Evolutionary conservation across 73 alveolate genomes (phyloP).

Genomic region (Paramecium bursaria): DNA sequence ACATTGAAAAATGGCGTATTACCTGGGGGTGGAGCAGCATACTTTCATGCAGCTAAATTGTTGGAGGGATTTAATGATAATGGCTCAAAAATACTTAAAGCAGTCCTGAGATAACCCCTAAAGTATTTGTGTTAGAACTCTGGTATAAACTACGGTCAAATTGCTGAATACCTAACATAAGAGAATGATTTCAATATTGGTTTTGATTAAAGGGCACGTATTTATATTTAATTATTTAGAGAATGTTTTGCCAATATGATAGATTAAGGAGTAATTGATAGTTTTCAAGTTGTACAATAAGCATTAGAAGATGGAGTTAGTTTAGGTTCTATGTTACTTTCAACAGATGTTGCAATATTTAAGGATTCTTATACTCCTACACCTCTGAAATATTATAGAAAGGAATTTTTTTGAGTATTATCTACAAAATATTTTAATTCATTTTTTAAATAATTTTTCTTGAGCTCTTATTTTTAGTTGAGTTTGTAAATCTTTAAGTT

Average conservation of each 20-base stretch:
- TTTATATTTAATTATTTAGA: not conserved
- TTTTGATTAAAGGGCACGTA: slow-evolving; percentile 19
- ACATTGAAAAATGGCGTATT: slow-evolving; percentile 83
- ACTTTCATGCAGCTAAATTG: slow-evolving; percentile 78
- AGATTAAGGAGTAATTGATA: not conserved
- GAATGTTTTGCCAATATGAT: slow-evolving; percentile 20
- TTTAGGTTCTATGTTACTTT: slow-evolving; percentile 11
- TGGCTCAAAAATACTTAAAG: slow-evolving; percentile 6
- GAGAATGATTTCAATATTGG: slow-evolving; percentile 47
- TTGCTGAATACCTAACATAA: not conserved
- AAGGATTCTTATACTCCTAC: not conserved
- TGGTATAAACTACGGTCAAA: slow-evolving; percentile 18
- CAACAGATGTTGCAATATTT: not conserved
- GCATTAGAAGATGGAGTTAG: not conserved
- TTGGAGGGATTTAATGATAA: slow-evolving; percentile 52
- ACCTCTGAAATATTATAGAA: no score
- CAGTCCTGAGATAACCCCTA: slow-evolving; percentile 19
- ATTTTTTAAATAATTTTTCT: no score
- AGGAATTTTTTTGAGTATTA: no score
- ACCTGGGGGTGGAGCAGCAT: slow-evolving; percentile 93
- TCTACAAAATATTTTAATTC: no score
- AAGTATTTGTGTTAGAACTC: slow-evolving; percentile 35
- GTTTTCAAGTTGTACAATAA: slow-evolving; percentile 1
- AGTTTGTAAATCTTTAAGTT: no score
- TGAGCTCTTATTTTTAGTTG: no score